Conservation (phyloP, 495 filamentous ascomycete species). For the Penicillium cosmopolitanum region DNA sequence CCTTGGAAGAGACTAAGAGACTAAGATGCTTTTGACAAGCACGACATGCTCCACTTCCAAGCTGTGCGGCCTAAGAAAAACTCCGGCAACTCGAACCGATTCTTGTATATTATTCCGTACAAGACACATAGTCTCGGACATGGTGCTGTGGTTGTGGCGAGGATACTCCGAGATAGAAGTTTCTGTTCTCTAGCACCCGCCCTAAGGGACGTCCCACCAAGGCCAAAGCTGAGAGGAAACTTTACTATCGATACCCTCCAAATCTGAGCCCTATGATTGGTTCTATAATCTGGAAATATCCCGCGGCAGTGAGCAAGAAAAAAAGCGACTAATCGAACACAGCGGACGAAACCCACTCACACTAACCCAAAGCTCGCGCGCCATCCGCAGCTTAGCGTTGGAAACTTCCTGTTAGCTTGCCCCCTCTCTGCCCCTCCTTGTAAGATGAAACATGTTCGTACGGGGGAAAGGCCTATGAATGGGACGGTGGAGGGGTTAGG, state of each 20-base stretch:
- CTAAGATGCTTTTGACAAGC: conserved; percentile 9
- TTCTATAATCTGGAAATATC: conserved; percentile 9
- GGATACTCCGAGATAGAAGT: conserved; percentile 1
- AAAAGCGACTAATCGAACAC: conserved; percentile 16
- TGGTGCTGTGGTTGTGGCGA: neutral
- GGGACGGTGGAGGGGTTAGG: conserved; percentile 14
- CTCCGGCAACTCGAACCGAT: too few relatives aligned
- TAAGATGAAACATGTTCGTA: conserved; percentile 24
- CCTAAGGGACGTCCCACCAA: conserved; percentile 4
- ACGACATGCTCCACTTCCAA: conserved; percentile 14
- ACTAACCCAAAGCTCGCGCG: conserved; percentile 24
- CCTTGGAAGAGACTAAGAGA: neutral
- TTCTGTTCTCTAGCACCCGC: neutral
- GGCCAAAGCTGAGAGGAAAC: conserved; percentile 5
- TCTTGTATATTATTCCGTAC: neutral
- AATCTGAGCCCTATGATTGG: conserved; percentile 10
- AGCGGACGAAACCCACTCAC: conserved; percentile 10
- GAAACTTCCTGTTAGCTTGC: conserved; percentile 1
- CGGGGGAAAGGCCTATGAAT: conserved; percentile 4
- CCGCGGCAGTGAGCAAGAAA: conserved; percentile 14
- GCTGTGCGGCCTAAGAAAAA: conserved; percentile 8
- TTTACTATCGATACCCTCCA: conserved; percentile 7
- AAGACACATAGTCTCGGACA: neutral
- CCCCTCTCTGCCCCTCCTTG: conserved; percentile 12
- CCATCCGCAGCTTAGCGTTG: conserved; percentile 20